Evolutionary conservation across 2,329 filamentous ascomycete species (phyloP), one percentile per base, ranked within the genome.

Genomic region (Blastomyces gilchristii): DNA sequence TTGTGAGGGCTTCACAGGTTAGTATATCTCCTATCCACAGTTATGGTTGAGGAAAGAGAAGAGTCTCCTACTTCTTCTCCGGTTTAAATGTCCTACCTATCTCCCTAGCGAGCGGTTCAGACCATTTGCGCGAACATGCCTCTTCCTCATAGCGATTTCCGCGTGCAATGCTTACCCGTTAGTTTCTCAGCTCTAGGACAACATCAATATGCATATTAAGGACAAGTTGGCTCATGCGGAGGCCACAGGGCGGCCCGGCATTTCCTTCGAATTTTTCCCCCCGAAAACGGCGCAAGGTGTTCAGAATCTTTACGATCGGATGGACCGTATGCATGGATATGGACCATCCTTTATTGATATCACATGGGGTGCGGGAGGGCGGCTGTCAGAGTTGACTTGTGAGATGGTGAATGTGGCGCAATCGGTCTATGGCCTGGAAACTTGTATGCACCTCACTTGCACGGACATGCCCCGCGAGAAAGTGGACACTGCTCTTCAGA

Each of bases 241-340:
- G 78, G 83, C 84, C 79, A 85, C 87, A 72, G 86, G 87, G 74
- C 85, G 88, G 71, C 88, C 92, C 63, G 94, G 91, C 73, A 97
- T 97, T 82, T 99, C 94, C 65, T 99, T 99, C 81, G 94, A 99
- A 77, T 99, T 96, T 82, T 99, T 99, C 79, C 94, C 94, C 60
- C 94, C 94, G 49, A 99, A 99, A 81, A 99, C 94, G 3, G 76
- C 77, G 28, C 77, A 80, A 79, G 94, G 94, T 82, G 93, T 99
- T 14, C 94, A 99, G 80, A 99, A 99, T 76, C 87, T 99, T 64
- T 99, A 99, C 82, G 94, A 99, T 71, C 90, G 94, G 70, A 97
- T 99, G 90, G 94, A 99, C 78, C 91, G 92, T 78, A 99, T 99
- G 94, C 91, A 96, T 77, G 85, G 88, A 71, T 85, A 95, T 67